These are phyloP conservation scores for Sporothrix euskadiensis DNA, from an alignment of 2,329 filamentous ascomycete species.

Conservation along the genomic window DNA sequence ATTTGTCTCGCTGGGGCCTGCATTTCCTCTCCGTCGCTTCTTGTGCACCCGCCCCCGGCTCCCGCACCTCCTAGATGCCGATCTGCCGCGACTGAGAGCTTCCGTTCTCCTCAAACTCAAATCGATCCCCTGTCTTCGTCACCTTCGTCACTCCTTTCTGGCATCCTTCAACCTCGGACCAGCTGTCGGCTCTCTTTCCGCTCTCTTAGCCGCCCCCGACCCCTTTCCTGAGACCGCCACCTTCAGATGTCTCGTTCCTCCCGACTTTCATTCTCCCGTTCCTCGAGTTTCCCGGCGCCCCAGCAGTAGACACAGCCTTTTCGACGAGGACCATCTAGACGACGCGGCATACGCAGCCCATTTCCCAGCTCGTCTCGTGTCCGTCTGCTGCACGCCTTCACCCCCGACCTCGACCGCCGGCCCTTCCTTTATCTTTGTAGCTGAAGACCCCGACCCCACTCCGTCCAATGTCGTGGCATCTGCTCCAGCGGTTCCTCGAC, in stretches of 20 bases:
- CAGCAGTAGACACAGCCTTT: constrained; percentile 22
- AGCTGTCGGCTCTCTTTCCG: neutral
- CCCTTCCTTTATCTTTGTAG: neutral
- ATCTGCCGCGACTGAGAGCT: constrained; percentile 13
- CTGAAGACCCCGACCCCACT: constrained; percentile 1
- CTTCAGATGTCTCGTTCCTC: constrained; percentile 32
- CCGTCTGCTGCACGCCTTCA: neutral
- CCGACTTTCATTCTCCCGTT: constrained; percentile 22
- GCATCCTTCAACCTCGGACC: neutral
- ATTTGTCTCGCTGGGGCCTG: neutral
- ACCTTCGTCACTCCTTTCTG: neutral
- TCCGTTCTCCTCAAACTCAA: neutral
- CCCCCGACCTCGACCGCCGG: neutral
- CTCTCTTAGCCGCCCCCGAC: neutral
- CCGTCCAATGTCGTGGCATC: constrained; percentile 71
- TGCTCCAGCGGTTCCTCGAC: constrained; percentile 87
- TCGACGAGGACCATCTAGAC: neutral
- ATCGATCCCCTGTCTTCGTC: neutral
- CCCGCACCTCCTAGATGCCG: neutral
- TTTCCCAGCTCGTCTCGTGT: neutral
- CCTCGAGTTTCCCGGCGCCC: constrained; percentile 22
- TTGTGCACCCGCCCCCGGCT: constrained; percentile 4
- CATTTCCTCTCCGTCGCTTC: neutral
- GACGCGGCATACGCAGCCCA: neutral
- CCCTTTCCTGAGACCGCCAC: neutral